A percentile compares a stretch with the other conserved stretches of the same genome.
phyloP scores from a whole-genome alignment of 2,329 filamentous ascomycete species.

The Hypoxylon sp. region DNA sequence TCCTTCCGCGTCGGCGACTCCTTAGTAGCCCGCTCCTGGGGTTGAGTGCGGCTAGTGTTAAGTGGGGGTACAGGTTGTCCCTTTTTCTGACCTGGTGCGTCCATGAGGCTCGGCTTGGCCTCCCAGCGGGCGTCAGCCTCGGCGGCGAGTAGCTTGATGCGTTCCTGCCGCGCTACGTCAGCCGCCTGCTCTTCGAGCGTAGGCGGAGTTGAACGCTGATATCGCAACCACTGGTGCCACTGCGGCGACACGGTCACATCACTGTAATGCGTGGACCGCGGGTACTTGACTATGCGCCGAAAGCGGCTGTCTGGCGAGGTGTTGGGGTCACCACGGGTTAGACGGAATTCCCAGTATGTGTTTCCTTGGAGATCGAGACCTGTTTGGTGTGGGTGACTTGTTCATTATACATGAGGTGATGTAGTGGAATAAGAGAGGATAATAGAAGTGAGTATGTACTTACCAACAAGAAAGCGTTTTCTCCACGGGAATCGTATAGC shows the following conservation, averaged over 20 bases:
- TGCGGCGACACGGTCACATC: constrained; percentile 71
- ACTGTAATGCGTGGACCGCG: constrained; percentile 66
- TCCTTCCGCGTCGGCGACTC: constrained; percentile 29
- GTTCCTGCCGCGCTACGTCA: constrained; percentile 67
- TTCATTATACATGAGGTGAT: neutral
- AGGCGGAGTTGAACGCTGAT: constrained; percentile 69
- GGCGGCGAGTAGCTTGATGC: constrained; percentile 70
- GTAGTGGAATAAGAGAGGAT: constrained; percentile 12
- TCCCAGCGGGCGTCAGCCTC: constrained; percentile 75
- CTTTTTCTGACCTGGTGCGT: constrained; percentile 48
- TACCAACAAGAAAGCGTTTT: constrained; percentile 73
- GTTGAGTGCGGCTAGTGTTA: constrained; percentile 43
- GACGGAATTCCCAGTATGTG: constrained; percentile 78
- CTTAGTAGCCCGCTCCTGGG: constrained; percentile 35
- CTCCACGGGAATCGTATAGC: constrained; percentile 74
- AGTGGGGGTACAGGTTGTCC: constrained; percentile 52
- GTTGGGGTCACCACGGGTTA: constrained; percentile 58
- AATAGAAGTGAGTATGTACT: constrained; percentile 44
- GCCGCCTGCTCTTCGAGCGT: constrained; percentile 69
- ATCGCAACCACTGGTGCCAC: constrained; percentile 79
- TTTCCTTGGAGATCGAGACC: constrained; percentile 76
- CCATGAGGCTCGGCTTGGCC: constrained; percentile 64
- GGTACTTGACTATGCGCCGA: constrained; percentile 75
- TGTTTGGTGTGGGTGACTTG: constrained; percentile 50
- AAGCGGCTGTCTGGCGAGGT: constrained; percentile 58